phyloP scores from a whole-genome alignment of 192 early-diverging fungal species.

The Funneliformis geosporum region DNA sequence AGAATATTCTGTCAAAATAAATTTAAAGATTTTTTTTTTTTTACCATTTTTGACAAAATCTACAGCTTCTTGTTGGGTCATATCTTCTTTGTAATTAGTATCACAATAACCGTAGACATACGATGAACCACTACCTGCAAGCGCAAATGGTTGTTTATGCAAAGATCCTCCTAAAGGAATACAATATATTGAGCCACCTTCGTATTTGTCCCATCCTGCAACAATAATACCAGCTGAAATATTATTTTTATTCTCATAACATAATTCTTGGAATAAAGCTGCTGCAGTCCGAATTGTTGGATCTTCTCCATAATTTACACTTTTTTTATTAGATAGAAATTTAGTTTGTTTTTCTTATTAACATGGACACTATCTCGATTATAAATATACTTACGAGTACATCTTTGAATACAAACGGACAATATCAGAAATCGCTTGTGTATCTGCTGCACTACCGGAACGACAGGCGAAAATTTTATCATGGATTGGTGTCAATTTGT shows the following conservation, averaged over 20 bases:
- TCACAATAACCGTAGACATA: slow-evolving; percentile 99
- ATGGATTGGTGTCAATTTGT: slow-evolving; percentile 95
- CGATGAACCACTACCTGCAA: slow-evolving; percentile 93
- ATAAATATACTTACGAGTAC: slow-evolving; percentile 68
- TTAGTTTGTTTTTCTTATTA: background rate
- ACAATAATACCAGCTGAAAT: slow-evolving; percentile 95
- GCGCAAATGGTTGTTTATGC: slow-evolving; percentile 88
- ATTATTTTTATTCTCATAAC: slow-evolving; percentile 90
- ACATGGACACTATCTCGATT: background rate
- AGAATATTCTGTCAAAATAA: background rate
- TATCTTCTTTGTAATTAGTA: slow-evolving; percentile 72
- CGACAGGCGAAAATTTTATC: slow-evolving; percentile 98
- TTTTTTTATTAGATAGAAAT: slow-evolving; percentile 34
- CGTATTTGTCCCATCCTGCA: slow-evolving; percentile 93
- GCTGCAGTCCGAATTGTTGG: slow-evolving; percentile 89
- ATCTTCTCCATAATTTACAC: slow-evolving; percentile 78
- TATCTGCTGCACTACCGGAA: slow-evolving; percentile 97
- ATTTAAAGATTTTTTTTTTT: slow-evolving; percentile 1
- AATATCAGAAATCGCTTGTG: slow-evolving; percentile 97
- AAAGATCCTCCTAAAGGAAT: slow-evolving; percentile 92
- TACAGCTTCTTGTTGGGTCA: slow-evolving; percentile 86
- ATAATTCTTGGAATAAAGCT: slow-evolving; percentile 89
- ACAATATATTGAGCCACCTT: slow-evolving; percentile 86
- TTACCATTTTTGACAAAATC: slow-evolving; percentile 93
- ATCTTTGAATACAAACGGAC: slow-evolving; percentile 95